Conservation (phyloP, 331 rosid genomes). For the Quercus lobata region DNA sequence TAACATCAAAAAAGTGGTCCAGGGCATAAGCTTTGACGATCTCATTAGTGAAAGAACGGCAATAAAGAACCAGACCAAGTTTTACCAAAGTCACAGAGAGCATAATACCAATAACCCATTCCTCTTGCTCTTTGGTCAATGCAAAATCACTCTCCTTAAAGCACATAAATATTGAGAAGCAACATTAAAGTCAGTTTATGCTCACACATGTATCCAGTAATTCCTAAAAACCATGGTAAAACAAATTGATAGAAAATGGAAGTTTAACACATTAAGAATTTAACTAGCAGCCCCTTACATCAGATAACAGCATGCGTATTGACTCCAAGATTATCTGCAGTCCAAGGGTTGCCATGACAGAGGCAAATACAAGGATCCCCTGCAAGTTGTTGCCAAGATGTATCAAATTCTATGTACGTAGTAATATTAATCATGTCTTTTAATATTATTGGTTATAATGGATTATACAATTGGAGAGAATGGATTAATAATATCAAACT, state of each 20-base stretch:
- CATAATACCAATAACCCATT: constrained; percentile 94
- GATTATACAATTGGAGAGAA: background rate
- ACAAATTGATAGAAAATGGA: background rate
- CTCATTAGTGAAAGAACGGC: constrained; percentile 84
- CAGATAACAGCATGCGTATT: constrained; percentile 48
- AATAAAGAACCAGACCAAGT: constrained; percentile 64
- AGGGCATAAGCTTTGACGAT: constrained; percentile 95
- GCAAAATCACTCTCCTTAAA: constrained; percentile 54
- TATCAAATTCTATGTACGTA: background rate
- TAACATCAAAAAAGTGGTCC: constrained; percentile 96
- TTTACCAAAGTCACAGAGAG: constrained; percentile 86
- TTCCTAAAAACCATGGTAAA: background rate
- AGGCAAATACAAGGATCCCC: constrained; percentile 99
- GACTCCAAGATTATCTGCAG: constrained; percentile 98
- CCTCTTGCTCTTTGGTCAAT: constrained; percentile 76
- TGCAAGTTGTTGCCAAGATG: constrained; percentile 22
- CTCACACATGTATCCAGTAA: background rate
- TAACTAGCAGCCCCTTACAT: constrained; percentile 47
- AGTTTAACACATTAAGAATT: background rate
- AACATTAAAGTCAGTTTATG: constrained; percentile 10
- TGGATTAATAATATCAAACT: background rate
- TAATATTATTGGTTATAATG: background rate
- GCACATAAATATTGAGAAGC: background rate
- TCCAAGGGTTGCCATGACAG: constrained; percentile 99
- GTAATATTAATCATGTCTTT: background rate